Base-by-base conservation (phyloP, 495 filamentous ascomycete genomes). In the Xylaria bambusicola region DNA sequence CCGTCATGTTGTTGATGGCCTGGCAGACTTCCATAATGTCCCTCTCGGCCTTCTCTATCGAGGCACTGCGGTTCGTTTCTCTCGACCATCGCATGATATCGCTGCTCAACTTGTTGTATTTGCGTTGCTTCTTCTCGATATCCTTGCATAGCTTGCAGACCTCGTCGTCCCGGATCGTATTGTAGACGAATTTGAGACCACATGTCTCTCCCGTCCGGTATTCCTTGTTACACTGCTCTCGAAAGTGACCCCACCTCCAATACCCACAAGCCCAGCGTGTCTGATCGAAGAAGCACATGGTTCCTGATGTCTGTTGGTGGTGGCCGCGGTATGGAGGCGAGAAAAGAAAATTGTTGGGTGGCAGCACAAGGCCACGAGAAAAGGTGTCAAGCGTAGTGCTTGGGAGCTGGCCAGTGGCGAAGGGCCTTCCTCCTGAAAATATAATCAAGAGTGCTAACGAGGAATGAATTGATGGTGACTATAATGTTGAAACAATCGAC, bases 161-260 rank as follows among this genome's bases (percentile, higher is more conserved):
- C 49, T 78, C 77, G 64, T 61, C 63, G 63, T 83, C 66, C 68
- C 82, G 73, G 62, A 82, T 68, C 71, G 90, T 84, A 76, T 86
- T 72, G 77, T 85, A 85, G 71, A 97, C 87, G 69, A 97, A 86
- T 79, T 88, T 94, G 81, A 97, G 92, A 66, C 94, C 94, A 77
- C 94, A 98, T 41, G 94, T 98, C 82, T 98, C 94, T 70, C 94
- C 94, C 49, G 88, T 97, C 66, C 95, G 91, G 79, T 98, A 97
- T 69, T 98, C 94, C 75, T 88, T 89, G 72, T 89, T 86, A 85
- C 95, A 98, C 64, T 97, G 94, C 74, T 93, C 84, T 62, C 90
- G 86, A 82, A 98, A 97, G 74, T 86, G 87, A 65, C 90, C 90
- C 94, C 95, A 98, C 75, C 93, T 93, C 86, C 86, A 97, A 81